phyloP scores from a whole-genome alignment of 148 eudicot species.

The Agrostemma githago region DNA sequence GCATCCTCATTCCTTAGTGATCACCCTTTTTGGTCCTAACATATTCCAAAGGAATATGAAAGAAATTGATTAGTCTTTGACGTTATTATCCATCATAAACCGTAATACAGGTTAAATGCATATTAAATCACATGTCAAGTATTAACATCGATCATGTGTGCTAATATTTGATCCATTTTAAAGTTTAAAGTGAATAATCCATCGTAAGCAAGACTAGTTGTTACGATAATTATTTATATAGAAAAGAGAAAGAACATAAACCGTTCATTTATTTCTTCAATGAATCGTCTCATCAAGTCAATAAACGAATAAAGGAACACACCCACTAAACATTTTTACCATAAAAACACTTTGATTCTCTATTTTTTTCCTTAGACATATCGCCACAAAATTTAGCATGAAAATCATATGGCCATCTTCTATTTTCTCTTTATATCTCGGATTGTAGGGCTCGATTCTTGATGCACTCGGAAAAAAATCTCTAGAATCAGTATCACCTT shows the following conservation, averaged over 20 bases:
- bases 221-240: background rate
- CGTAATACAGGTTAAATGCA: too few species aligned
- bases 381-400: conserved; percentile 17
- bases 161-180: too few species aligned
- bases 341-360: conserved; percentile 19
- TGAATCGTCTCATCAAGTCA: conserved; percentile 14
- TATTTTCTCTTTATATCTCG: background rate
- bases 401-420: conserved; percentile 6
- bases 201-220: too few species aligned
- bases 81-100: background rate
- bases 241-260: conserved; percentile 16
- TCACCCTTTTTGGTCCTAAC: conserved; percentile 20
- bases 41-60: conserved; percentile 5
- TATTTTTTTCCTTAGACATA: background rate
- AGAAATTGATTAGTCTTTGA: conserved; percentile 4
- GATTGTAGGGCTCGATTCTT: background rate
- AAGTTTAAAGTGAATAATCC: too few species aligned
- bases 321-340: conserved; percentile 7
- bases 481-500: too few species aligned
- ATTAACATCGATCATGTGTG: too few species aligned
- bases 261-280: conserved; percentile 25
- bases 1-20: conserved; percentile 22
- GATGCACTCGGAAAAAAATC: background rate
- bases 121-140: too few species aligned
- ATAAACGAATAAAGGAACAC: conserved; percentile 25